Evolutionary conservation across 345 rosid genomes (phyloP), one percentile per base, ranked within the genome.

Genomic region (Viola odorata): DNA sequence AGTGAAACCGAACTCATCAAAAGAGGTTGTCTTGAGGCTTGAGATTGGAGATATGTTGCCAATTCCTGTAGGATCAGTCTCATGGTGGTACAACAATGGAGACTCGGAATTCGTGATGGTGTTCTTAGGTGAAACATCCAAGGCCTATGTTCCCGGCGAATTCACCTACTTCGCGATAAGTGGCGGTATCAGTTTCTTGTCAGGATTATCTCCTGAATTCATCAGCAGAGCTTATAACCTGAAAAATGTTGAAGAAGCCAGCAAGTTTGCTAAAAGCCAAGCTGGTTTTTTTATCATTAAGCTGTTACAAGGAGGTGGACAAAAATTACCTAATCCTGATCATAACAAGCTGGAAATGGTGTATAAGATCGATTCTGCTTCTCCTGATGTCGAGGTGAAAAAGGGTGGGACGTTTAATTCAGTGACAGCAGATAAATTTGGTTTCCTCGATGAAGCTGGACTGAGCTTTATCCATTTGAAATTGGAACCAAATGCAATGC

Each of bases 61-160:
- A 0, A 16, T 75, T 2, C 78, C 80, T 0, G 6, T 17, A 0
- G 78, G 76, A 61, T 6, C 59, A 37, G 17, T 59, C 13, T 75
- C 83, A 5, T 74, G 79, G 77, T 79, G 83, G 83, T 73, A 61
- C 50, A 75, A 79, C 13, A n/a, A 58, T 62, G 74, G 76, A 38
- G 49, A 55, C 40, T 60, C 70, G 0, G 67, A 75, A 10, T 4
- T 75, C 3, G 56, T 67, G 2, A 58, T 75, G 0, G 53, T 61
- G 6, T 79, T 79, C 66, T 1, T 75, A 1, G 83, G 72, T 1
- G 69, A 79, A 23, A 58, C 83, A 37, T 45, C 76, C 1, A 58
- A 50, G 23, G 62, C 69, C 6, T 60, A 62, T 7, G 12, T 61
- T 38, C 69, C 74, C 0, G 74, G 83, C 1, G 64, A 67, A 45